Evolutionary conservation across 2,329 filamentous ascomycete genomes (phyloP).

Genomic region (Penicillium paneum): DNA sequence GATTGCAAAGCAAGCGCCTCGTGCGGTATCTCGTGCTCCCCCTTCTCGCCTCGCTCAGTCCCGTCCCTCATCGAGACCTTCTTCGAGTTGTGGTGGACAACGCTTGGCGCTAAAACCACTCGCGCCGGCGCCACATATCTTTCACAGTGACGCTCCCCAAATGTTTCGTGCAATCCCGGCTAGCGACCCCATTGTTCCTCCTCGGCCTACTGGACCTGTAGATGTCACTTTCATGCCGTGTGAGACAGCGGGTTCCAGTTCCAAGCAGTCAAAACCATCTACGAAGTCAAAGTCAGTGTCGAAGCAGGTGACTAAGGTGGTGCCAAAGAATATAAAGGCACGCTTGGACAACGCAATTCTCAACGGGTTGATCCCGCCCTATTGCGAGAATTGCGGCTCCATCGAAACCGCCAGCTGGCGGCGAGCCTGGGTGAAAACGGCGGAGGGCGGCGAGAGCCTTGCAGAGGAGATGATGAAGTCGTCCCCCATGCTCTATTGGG

Average conservation of each 20-base stretch:
- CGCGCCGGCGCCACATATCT: slow-evolving; percentile 38
- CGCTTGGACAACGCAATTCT: slow-evolving; percentile 59
- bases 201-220: slow-evolving; percentile 38
- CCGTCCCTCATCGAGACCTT: slow-evolving; percentile 31
- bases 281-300: slow-evolving; percentile 27
- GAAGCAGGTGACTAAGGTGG: slow-evolving; percentile 56
- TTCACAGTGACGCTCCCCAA: slow-evolving; percentile 34
- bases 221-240: slow-evolving; percentile 42
- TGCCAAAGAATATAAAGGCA: slow-evolving; percentile 61
- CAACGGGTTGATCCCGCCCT: slow-evolving; percentile 81
- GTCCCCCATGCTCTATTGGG: slow-evolving; percentile 70
- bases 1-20: slow-evolving; percentile 19
- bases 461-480: slow-evolving; percentile 70
- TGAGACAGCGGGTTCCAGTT: slow-evolving; percentile 21
- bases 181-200: slow-evolving; percentile 49
- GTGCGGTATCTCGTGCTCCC: slow-evolving; percentile 26
- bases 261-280: slow-evolving; percentile 14
- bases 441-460: slow-evolving; percentile 65
- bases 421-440: slow-evolving; percentile 79
- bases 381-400: slow-evolving; percentile 87
- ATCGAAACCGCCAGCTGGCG: slow-evolving; percentile 97
- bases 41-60: slow-evolving; percentile 10
- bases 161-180: slow-evolving; percentile 40
- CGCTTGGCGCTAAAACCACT: slow-evolving; percentile 35
- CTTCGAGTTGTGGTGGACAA: slow-evolving; percentile 37